Evolutionary conservation across 2,329 filamentous ascomycete genomes (phyloP), one percentile per base, ranked within the genome.

Genomic region (Diaporthe nobilis): DNA sequence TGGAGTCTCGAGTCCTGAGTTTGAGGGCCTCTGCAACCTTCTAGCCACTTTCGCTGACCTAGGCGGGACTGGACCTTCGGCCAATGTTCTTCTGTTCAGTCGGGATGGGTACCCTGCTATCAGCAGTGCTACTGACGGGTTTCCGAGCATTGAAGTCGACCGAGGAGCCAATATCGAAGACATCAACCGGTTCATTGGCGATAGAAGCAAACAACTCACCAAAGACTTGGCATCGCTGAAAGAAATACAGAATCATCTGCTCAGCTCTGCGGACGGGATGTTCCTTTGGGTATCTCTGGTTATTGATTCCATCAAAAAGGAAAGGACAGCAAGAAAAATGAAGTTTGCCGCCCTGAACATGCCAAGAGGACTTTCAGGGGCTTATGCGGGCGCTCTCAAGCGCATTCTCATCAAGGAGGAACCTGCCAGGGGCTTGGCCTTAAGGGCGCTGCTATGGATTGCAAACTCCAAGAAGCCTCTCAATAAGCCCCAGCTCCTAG

Each of bases 301-400:
- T 4, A 61, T 72, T 22, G 70, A 72, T 22, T 72, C 70, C 2
- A 47, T 72, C 42, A 63, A 51, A 8, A 34, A 72, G 13, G 70
- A 72, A 22, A 72, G 70, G 13, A 72, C 70, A 2, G 70, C 55
- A 6, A 61, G 28, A 31, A 72, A 72, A 61, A 72, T 72, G 70
- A 72, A 72, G 44, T 8, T 9, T 39, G 70, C 70, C 22, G 53
- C 55, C 10, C 20, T 17, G 7, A 72, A 63, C 6, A 61, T 63
- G 53, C 55, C 70, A 1, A 72, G 42, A 20, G 70, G 70, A 3
- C 22, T 72, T 6, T 22, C 47, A 12, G 44, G 65, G 20, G 65
- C 65, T 17, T 70, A 70, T 28, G 17, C 65, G 0, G 44, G 17
- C 15, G 65, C 65, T 9, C 15, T 70, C 15, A 70, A 9, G 4